Evolutionary conservation across 345 rosid genomes (phyloP), one percentile per base, ranked within the genome.

Genomic region (Arabis hirsuta): DNA sequence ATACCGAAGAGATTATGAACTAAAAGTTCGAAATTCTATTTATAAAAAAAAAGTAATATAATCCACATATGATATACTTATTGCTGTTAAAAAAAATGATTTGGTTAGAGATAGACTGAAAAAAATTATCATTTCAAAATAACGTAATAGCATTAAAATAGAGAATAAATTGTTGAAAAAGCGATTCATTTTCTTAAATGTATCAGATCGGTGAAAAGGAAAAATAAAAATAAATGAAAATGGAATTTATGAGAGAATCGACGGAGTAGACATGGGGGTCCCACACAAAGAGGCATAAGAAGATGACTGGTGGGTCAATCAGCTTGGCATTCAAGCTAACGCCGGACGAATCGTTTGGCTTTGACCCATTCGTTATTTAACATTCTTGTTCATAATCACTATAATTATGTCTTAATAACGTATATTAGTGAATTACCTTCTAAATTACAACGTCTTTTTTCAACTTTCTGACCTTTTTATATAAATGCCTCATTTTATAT

Each of bases 251-350:
- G 32, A 4, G 32, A 19, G 38, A 27, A 48, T 52, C 34, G 27
- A 65, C 12, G 29, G n/a, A 1, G 72, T 61, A 51, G 73, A 73
- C 73, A 73, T 9, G 55, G 58, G 72, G 42, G 34, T 31, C 73
- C 73, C 72, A 66, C 54, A 50, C 54, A 51, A 58, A 57, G 73
- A 58, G n/a, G 39, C 60, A 42, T 51, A 57, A 66, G 50, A 52
- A 66, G 61, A 58, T 66, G 31, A 58, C 61, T 31, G 78, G 67
- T 66, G 63, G 58, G 47, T 76, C 69, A 62, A 69, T 75, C 65
- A 76, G n/a, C n/a, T n/a, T n/a, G 45, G 34, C 44, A 56, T 62
- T 12, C 68, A 74, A 74, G 78, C 68, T 42, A 74, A 67, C 69
- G 62, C 47, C 48, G 56, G 48, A 58, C 69, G 62, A 74, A 57